Conservation (phyloP, 2,329 filamentous ascomycete genomes). For the Penicillium capsulatum region DNA sequence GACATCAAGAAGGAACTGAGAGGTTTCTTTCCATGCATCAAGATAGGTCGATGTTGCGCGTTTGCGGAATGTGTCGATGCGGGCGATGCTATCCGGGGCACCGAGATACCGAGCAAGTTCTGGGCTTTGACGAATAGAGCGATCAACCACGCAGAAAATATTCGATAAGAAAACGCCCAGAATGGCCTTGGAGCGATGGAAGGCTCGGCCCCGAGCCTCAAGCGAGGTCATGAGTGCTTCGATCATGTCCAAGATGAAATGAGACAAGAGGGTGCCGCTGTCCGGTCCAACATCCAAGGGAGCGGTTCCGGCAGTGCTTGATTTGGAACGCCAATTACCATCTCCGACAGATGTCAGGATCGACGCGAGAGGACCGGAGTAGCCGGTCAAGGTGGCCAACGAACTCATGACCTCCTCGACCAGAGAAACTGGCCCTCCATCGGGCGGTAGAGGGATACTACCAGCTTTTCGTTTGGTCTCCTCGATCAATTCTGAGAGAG, state of each 20-base stretch:
- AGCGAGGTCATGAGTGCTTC: slow-evolving; percentile 72
- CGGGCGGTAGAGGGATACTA: slow-evolving; percentile 65
- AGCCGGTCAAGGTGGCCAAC: slow-evolving; percentile 80
- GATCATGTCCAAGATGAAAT: slow-evolving; percentile 86
- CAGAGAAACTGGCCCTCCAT: slow-evolving; percentile 73
- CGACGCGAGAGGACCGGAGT: slow-evolving; percentile 77
- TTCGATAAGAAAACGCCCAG: slow-evolving; percentile 91
- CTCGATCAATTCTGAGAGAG: slow-evolving; percentile 75
- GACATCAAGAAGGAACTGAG: slow-evolving; percentile 78
- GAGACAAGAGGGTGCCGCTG: slow-evolving; percentile 78
- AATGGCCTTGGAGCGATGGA: slow-evolving; percentile 73
- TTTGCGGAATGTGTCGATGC: slow-evolving; percentile 82
- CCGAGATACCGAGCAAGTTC: slow-evolving; percentile 69
- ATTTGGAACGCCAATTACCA: slow-evolving; percentile 73
- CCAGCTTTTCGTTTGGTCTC: slow-evolving; percentile 71
- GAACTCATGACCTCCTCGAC: slow-evolving; percentile 82
- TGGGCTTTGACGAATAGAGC: slow-evolving; percentile 70
- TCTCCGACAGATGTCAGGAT: slow-evolving; percentile 91
- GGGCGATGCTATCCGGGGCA: slow-evolving; percentile 56
- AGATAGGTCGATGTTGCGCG: slow-evolving; percentile 77
- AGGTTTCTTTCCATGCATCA: slow-evolving; percentile 83
- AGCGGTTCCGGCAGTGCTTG: slow-evolving; percentile 62
- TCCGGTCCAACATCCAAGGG: slow-evolving; percentile 85
- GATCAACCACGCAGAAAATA: slow-evolving; percentile 75
- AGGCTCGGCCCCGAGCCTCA: slow-evolving; percentile 65